A percentile compares a stretch with the other conserved stretches of the same genome.
Evolutionary conservation across 352 stramenopile genomes (phyloP).

Genomic region (Pythium myriotylum): DNA sequence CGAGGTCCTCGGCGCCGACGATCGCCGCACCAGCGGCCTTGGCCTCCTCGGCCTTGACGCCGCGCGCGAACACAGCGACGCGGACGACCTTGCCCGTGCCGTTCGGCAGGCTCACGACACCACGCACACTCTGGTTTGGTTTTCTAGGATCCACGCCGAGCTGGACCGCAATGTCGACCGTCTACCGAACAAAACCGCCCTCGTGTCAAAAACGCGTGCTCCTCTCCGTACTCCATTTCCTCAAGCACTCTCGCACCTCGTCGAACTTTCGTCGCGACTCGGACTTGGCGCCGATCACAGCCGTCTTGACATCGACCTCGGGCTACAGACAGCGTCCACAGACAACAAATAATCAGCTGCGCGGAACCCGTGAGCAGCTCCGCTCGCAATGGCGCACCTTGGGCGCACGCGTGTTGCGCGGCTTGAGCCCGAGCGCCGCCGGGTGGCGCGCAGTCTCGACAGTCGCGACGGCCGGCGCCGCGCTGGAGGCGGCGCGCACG

Average conservation of each 20-base stretch:
- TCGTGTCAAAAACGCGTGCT: neutral
- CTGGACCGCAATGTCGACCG: conserved; percentile 83
- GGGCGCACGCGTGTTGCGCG: conserved; percentile 47
- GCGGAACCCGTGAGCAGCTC: neutral
- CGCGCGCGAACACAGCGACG: conserved; percentile 91
- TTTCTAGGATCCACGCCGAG: conserved; percentile 87
- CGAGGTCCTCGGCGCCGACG: conserved; percentile 90
- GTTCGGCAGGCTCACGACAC: conserved; percentile 85
- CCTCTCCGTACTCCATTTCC: neutral
- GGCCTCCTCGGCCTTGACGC: conserved; percentile 86
- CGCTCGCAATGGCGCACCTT: conserved; percentile 38
- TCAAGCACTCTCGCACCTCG: conserved; percentile 60
- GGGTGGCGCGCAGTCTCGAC: conserved; percentile 44
- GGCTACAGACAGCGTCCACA: conserved; percentile 33
- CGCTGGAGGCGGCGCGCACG: conserved; percentile 49
- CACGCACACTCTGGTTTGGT: conserved; percentile 88
- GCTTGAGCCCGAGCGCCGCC: conserved; percentile 68
- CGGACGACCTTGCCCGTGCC: conserved; percentile 87
- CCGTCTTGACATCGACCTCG: conserved; percentile 60
- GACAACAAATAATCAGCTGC: neutral
- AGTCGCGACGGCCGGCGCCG: conserved; percentile 12
- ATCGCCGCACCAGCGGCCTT: conserved; percentile 88
- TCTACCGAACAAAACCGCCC: conserved; percentile 34
- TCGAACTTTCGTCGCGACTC: conserved; percentile 80
- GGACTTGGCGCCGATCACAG: conserved; percentile 60